Evolutionary conservation across 805 yeast species (phyloP).

Genomic region (Candida dajiaensis): DNA sequence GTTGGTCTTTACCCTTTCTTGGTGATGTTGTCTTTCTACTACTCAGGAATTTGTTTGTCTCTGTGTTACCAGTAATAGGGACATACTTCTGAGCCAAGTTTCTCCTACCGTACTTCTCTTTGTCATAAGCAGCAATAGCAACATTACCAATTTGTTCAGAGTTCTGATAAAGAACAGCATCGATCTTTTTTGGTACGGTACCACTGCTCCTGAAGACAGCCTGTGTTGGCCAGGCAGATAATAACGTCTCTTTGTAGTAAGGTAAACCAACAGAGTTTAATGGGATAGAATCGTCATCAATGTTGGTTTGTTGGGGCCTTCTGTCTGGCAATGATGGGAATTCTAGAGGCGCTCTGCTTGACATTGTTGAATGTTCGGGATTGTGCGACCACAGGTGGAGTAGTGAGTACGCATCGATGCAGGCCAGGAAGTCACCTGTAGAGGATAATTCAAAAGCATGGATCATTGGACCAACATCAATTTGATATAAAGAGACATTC

Average conservation of each 20-base stretch:
- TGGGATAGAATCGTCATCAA: constrained; percentile 47
- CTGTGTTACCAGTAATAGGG: constrained; percentile 27
- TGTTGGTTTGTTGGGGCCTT: constrained; percentile 27
- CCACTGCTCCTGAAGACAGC: constrained; percentile 57
- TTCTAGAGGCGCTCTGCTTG: constrained; percentile 42
- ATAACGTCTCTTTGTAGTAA: constrained; percentile 65
- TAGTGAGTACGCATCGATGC: constrained; percentile 45
- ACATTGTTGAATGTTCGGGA: constrained; percentile 36
- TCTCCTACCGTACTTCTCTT: constrained; percentile 49
- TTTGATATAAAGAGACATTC: constrained; percentile 58
- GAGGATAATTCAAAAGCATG: constrained; percentile 30
- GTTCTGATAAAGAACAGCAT: constrained; percentile 36
- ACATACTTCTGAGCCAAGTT: constrained; percentile 42
- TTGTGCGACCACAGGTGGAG: constrained; percentile 61
- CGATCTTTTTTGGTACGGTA: constrained; percentile 49
- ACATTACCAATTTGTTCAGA: constrained; percentile 32
- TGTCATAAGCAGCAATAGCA: constrained; percentile 47
- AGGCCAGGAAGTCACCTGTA: constrained; percentile 71
- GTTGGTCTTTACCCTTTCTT: constrained; percentile 11
- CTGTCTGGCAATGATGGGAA: constrained; percentile 43
- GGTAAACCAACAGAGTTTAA: constrained; percentile 81
- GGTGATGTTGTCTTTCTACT: constrained; percentile 30
- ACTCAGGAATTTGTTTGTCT: constrained; percentile 48
- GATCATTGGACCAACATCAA: constrained; percentile 40
- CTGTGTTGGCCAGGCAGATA: constrained; percentile 77